Base-by-base conservation (phyloP, 306 rosid genomes). In the Lagenaria siceraria region DNA sequence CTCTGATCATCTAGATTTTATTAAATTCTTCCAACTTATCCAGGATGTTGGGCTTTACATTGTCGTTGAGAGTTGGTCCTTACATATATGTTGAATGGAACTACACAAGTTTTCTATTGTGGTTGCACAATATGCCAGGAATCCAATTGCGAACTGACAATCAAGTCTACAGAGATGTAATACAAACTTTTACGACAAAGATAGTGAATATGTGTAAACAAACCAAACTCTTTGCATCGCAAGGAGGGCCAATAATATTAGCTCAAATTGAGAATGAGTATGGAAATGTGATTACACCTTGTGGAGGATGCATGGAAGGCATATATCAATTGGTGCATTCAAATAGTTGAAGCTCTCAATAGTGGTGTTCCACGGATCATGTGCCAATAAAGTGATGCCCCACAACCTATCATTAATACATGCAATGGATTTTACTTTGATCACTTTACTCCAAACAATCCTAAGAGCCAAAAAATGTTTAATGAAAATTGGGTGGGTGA, bases 311-410 rank as follows among this genome's bases (percentile, higher is more conserved):
- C 83, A 70, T 90, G 83, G 48, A 64, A 78, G 0, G 10, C 64
- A 0, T 90, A 90, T 81, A 89, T 90, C 38, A 53, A n/a, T 21
- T 92, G 92, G 97, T 96, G 93, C 0, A 93, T 93, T 36, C 76
- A 86, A 27, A 89, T 92, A 96, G 91, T 91, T 1, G 92, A 87
- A 42, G 84, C 81, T 74, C 97, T 92, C 78, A 59, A 86, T 4
- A 92, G 93, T 6, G 91, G 96, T 0, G 97, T 85, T 0, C 97
- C 96, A 0, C 88, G 94, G 97, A 12, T 85, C 19, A 92, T 92
- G 97, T 92, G 97, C 92, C 89, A 90, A 83, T 91, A 92, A 78
- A 68, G 76, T 2, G 97, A 90, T 33, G 96, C 96, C 70, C 96
- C 97, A 42, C 90, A 89, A 80, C 33, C 33, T 29, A 29, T 29